Conservation (phyloP, 2,329 filamentous ascomycete genomes). For the Talaromyces sp. region DNA sequence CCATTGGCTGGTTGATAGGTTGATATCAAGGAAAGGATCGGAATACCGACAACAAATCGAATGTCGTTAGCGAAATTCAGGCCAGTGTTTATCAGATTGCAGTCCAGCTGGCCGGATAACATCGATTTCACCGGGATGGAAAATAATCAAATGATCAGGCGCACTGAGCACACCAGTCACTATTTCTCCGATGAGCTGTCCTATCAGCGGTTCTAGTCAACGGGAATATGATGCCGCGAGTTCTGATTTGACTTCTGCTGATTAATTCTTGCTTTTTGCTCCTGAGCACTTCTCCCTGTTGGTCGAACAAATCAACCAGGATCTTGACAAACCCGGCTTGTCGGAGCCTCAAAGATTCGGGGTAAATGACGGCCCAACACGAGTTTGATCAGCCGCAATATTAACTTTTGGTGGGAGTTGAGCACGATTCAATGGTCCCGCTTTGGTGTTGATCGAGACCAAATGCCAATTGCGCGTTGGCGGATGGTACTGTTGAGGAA, state of each 20-base stretch:
- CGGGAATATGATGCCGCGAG: background rate
- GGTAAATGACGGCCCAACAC: background rate
- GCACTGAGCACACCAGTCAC: background rate
- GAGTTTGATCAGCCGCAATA: background rate
- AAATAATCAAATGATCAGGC: background rate
- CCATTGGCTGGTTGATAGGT: background rate
- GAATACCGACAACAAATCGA: constrained; percentile 4
- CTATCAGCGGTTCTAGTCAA: constrained; percentile 3
- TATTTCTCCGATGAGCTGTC: background rate
- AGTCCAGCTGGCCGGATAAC: background rate
- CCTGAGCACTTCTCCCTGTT: background rate
- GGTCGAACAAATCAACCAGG: background rate
- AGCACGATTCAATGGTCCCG: background rate
- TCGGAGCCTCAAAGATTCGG: background rate
- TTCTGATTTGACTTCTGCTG: background rate
- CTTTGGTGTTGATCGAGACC: background rate
- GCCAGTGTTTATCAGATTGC: background rate
- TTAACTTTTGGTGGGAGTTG: background rate
- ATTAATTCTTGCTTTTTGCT: background rate
- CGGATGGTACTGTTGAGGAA: background rate
- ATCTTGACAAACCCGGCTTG: background rate
- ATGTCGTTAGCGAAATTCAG: background rate
- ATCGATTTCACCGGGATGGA: background rate
- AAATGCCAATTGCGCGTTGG: background rate
- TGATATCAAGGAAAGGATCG: constrained; percentile 11